Percentiles rank a stretch among this genome's conserved stretches.
These are phyloP conservation scores for Plasmopara halstedii DNA, from an alignment of 352 stramenopile genomes.

Conservation along the genomic window DNA sequence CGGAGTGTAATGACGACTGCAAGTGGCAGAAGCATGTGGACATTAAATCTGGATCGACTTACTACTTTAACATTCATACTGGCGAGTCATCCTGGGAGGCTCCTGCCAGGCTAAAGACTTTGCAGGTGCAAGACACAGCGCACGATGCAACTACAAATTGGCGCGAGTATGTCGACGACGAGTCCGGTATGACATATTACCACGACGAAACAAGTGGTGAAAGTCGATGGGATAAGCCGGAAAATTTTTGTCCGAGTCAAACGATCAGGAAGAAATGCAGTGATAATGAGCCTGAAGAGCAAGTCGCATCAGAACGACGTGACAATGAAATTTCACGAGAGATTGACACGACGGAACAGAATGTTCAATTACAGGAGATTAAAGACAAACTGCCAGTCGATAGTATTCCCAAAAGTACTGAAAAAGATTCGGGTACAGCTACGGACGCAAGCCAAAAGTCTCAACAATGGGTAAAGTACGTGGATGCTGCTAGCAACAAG, in stretches of 20 bases:
- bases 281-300: slow-evolving; percentile 1
- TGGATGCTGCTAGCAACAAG: slow-evolving; percentile 58
- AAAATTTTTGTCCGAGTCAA: slow-evolving; percentile 26
- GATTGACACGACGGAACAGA: slow-evolving; percentile 8
- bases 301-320: slow-evolving; percentile 1
- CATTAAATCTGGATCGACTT: slow-evolving; percentile 41
- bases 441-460: neutral
- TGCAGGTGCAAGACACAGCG: neutral
- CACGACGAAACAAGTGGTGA: slow-evolving; percentile 61
- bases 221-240: slow-evolving; percentile 70
- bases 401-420: neutral
- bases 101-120: slow-evolving; percentile 30
- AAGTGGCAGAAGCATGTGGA: slow-evolving; percentile 73
- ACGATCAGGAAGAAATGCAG: slow-evolving; percentile 9
- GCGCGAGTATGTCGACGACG: slow-evolving; percentile 59
- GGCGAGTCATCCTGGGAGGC: slow-evolving; percentile 68
- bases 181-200: slow-evolving; percentile 52
- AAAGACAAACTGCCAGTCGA: slow-evolving; percentile 1
- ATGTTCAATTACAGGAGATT: slow-evolving; percentile 8
- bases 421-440: neutral
- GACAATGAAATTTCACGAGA: neutral
- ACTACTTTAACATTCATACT: slow-evolving; percentile 73
- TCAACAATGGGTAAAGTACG: slow-evolving; percentile 56
- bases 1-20: neutral
- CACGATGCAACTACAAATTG: slow-evolving; percentile 31